Evolutionary conservation across 805 yeast species (phyloP).

Genomic region (Naumovozyma baii): DNA sequence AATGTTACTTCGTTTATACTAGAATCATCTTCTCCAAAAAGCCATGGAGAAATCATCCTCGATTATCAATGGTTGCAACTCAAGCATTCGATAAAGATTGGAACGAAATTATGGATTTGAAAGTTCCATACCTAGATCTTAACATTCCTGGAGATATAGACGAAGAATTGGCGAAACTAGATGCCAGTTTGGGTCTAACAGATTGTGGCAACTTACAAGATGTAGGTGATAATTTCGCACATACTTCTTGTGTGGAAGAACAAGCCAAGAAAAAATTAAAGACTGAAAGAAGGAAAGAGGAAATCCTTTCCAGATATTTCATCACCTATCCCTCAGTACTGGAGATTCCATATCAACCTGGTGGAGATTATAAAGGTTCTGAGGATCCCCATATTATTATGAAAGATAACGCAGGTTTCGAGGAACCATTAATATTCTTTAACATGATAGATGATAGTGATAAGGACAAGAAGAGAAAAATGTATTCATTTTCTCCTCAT

Average conservation of each 20-base stretch:
- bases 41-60: slow-evolving; percentile 28
- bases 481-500: slow-evolving; percentile 6
- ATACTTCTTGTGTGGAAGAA: slow-evolving; percentile 17
- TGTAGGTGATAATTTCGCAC: slow-evolving; percentile 9
- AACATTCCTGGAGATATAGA: slow-evolving; percentile 19
- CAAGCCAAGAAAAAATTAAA: slow-evolving; percentile 12
- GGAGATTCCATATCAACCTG: slow-evolving; percentile 1
- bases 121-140: slow-evolving; percentile 26
- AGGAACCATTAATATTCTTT: slow-evolving; percentile 1
- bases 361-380: slow-evolving; percentile 4
- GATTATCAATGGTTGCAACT: slow-evolving; percentile 33
- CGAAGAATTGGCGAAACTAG: slow-evolving; percentile 18
- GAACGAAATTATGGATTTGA: slow-evolving; percentile 25
- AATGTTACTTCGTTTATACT: slow-evolving; percentile 41
- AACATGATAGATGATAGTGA: slow-evolving; percentile 2
- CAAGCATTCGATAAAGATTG: slow-evolving; percentile 38
- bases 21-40: slow-evolving; percentile 35
- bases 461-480: slow-evolving; percentile 2
- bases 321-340: slow-evolving; percentile 5
- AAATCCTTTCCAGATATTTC: slow-evolving; percentile 3
- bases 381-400: slow-evolving; percentile 7
- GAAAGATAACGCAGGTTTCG: not conserved
- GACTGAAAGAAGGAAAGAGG: slow-evolving; percentile 5
- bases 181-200: slow-evolving; percentile 16
- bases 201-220: slow-evolving; percentile 16